Conservation (phyloP, 768 basidiomycete species). For the Solioccasus polychromus region DNA sequence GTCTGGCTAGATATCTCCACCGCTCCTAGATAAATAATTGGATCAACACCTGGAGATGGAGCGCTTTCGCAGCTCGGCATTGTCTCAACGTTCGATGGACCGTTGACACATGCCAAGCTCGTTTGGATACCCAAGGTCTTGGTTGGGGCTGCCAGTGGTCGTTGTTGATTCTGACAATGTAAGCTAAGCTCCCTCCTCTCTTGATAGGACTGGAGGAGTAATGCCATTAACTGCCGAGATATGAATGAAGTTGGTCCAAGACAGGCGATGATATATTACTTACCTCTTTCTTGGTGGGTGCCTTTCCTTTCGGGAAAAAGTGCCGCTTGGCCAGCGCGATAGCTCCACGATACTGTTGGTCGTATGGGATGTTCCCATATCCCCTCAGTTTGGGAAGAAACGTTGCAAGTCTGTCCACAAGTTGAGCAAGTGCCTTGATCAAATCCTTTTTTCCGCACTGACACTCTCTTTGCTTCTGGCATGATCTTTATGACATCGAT, state of each 20-base stretch:
- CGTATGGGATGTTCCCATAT: slow-evolving; percentile 27
- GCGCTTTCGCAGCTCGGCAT: background rate
- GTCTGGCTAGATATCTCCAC: background rate
- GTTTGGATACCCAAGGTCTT: slow-evolving; percentile 22
- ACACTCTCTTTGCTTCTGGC: slow-evolving; percentile 24
- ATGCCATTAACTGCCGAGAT: slow-evolving; percentile 18
- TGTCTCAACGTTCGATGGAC: background rate
- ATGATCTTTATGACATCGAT: slow-evolving; percentile 26
- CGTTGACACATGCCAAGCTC: slow-evolving; percentile 6
- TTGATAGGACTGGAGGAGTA: slow-evolving; percentile 24
- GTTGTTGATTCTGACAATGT: slow-evolving; percentile 1
- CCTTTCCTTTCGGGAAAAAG: slow-evolving; percentile 23
- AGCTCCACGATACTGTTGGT: slow-evolving; percentile 25
- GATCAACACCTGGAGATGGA: background rate
- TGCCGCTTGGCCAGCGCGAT: slow-evolving; percentile 28
- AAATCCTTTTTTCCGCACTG: slow-evolving; percentile 1
- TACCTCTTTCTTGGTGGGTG: slow-evolving; percentile 27
- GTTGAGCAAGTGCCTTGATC: background rate
- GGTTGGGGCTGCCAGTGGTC: no score
- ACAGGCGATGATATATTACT: background rate
- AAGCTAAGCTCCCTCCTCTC: slow-evolving; percentile 15
- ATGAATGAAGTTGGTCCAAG: slow-evolving; percentile 1
- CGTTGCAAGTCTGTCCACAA: slow-evolving; percentile 18
- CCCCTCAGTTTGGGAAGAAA: slow-evolving; percentile 30
- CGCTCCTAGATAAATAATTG: background rate